Evolutionary conservation across 2,329 filamentous ascomycete species (phyloP), one percentile per base, ranked within the genome.

Genomic region (Pseudopyrenochaeta lycopersici): DNA sequence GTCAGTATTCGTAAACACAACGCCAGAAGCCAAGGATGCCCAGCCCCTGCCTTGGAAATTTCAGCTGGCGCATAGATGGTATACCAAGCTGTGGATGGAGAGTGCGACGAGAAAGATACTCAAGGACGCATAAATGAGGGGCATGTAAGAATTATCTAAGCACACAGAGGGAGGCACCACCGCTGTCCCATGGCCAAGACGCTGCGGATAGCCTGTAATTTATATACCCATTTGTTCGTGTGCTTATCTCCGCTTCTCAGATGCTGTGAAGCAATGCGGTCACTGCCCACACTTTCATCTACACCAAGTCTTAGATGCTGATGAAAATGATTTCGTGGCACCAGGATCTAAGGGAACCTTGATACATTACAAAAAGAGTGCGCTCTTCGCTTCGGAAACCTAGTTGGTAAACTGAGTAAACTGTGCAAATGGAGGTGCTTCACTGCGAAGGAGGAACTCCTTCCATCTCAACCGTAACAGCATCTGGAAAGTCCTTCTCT

Each of bases 61-160:
- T 41, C 67, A 74, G 50, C 59, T 67, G 27, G 52, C 64, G 38
- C 75, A 77, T 56, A 61, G 70, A 35, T 62, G 69, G 62, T 77
- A 77, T 36, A 74, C 73, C 0, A 76, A 77, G 61, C 58, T 77
- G 18, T 77, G 73, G 75, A 76, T 77, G 74, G 75, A 77, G 62
- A 73, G 74, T 15, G 74, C 73, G 30, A 74, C 75, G 5, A 56
- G 74, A 55, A 76, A 74, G 44, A 44, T 77, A 58, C 47, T 76
- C 57, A 63, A 61, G 33, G 55, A 56, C n/a, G 49, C 54, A 21
- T 58, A 23, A 33, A 9, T 10, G 21, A 2, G 35, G 35, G 35
- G 5, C 7, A 18, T 21, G n/a, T 4, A 21, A 11, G 17, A 11
- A 18, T 18, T 17, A n/a, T 38, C 18, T 15, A 21, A 18, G 10